phyloP scores from a whole-genome alignment of 805 yeast species.

The Lachancea quebecensis region DNA sequence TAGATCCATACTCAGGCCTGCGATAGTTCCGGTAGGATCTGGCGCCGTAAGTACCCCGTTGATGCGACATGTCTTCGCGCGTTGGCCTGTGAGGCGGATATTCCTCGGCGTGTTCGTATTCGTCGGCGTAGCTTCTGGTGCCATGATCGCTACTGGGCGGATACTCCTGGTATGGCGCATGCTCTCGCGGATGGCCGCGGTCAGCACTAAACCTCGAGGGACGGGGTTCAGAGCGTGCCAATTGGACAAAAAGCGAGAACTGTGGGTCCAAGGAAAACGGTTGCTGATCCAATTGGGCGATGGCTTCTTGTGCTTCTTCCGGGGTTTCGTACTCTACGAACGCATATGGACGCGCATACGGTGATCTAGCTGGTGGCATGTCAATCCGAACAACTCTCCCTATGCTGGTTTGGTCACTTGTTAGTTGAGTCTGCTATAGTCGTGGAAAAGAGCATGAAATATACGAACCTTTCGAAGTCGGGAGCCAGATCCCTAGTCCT shows the following conservation, averaged over 20 bases:
- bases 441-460: too few relatives aligned
- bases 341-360: conserved; percentile 54
- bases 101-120: background rate
- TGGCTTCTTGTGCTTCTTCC: conserved; percentile 49
- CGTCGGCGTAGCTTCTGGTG: conserved; percentile 1
- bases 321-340: conserved; percentile 51
- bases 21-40: conserved; percentile 4
- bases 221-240: conserved; percentile 51
- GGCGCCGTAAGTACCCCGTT: conserved; percentile 4
- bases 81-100: background rate
- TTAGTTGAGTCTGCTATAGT: background rate
- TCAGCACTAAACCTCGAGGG: conserved; percentile 25
- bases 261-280: conserved; percentile 37
- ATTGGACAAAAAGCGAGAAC: conserved; percentile 42
- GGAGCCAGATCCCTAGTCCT: conserved; percentile 54
- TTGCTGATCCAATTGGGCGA: conserved; percentile 40
- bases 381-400: conserved; percentile 55
- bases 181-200: background rate
- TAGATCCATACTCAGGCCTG: conserved; percentile 1
- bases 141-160: background rate
- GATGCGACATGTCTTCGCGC: background rate
- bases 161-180: background rate
- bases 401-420: conserved; percentile 28
- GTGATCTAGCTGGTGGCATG: conserved; percentile 55
- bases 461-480: conserved; percentile 53